These are phyloP conservation scores for Carex cristatella DNA, from an alignment of 176 grass and related monocot genomes.

Conservation along the genomic window DNA sequence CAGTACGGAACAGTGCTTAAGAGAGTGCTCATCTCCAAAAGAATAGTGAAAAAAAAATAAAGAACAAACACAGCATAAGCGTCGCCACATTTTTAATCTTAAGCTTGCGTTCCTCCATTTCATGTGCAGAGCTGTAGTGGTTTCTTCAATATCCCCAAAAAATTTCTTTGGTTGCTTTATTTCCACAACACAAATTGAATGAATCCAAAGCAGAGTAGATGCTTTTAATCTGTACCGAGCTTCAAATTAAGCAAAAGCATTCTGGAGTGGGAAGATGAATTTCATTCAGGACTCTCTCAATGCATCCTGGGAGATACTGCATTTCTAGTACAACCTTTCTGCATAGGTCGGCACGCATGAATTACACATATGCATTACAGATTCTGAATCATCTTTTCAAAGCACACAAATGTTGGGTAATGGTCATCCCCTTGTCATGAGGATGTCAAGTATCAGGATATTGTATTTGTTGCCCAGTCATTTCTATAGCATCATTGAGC, in stretches of 20 bases:
- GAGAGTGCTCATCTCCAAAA: neutral
- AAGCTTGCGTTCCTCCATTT: too few relatives aligned
- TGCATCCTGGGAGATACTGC: neutral
- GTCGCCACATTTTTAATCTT: neutral
- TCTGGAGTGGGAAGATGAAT: neutral
- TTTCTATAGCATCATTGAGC: neutral
- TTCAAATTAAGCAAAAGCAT: neutral
- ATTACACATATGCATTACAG: neutral
- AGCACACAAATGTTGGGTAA: neutral
- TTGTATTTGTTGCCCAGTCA: neutral
- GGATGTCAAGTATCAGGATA: neutral
- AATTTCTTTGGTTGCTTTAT: too few relatives aligned
- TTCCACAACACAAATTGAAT: too few relatives aligned
- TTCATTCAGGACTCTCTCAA: neutral
- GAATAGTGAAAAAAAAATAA: neutral
- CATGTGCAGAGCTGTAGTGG: neutral
- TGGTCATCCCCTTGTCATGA: neutral
- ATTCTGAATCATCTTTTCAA: neutral
- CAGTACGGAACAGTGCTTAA: neutral
- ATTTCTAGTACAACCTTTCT: neutral
- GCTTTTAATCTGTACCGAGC: neutral
- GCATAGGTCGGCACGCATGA: neutral
- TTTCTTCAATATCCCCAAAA: too few relatives aligned
- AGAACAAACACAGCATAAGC: neutral
- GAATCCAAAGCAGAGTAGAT: neutral